These are phyloP conservation scores for Ambrosiella beaveri DNA, from an alignment of 2,329 filamentous ascomycete species.

Conservation along the genomic window DNA sequence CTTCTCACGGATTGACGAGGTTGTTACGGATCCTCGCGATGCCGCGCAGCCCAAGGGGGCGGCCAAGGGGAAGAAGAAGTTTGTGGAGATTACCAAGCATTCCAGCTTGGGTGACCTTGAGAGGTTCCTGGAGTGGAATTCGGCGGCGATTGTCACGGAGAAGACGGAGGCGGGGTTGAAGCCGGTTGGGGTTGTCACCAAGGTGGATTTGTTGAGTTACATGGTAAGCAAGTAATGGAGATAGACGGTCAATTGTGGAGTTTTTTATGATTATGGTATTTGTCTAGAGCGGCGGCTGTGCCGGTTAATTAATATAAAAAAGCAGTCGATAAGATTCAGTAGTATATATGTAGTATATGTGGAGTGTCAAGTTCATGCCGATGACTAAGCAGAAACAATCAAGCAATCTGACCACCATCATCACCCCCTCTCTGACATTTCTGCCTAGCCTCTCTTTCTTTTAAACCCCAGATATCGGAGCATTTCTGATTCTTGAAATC, in stretches of 20 bases:
- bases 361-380: no score
- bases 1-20: slow-evolving; percentile 72
- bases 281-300: background rate
- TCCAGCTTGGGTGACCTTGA: slow-evolving; percentile 70
- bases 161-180: slow-evolving; percentile 42
- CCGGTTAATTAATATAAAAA: no score
- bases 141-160: slow-evolving; percentile 85
- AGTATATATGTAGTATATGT: no score
- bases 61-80: slow-evolving; percentile 37
- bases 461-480: no score
- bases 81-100: slow-evolving; percentile 86
- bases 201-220: slow-evolving; percentile 88
- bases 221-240: slow-evolving; percentile 46
- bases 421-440: no score
- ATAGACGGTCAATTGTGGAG: background rate
- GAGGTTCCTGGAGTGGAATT: slow-evolving; percentile 97
- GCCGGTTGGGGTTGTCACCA: slow-evolving; percentile 82
- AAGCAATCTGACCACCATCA: no score
- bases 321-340: no score
- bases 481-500: no score
- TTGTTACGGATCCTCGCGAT: slow-evolving; percentile 72
- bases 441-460: no score
- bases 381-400: no score
- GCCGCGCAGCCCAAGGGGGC: slow-evolving; percentile 19
- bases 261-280: background rate